Evolutionary conservation across 129 eudicot genomes (phyloP).

Genomic region (Apium graveolens): DNA sequence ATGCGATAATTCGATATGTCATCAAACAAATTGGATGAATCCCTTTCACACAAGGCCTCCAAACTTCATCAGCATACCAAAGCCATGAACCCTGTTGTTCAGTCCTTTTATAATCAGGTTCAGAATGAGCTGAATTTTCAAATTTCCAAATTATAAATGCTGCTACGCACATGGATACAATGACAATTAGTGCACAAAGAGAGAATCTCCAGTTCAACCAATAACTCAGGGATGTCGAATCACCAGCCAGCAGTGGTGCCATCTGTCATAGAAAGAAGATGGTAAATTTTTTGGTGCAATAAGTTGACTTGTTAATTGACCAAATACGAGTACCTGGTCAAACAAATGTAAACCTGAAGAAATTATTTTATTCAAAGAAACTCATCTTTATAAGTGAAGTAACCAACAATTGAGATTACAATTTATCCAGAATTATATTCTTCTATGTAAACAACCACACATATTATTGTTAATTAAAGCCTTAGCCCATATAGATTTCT

Average conservation of each 20-base stretch:
- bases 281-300: background rate
- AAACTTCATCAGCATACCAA: slow-evolving; percentile 49
- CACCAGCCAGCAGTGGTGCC: slow-evolving; percentile 28
- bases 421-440: background rate
- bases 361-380: background rate
- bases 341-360: background rate
- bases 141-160: slow-evolving; percentile 46
- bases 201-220: slow-evolving; percentile 89
- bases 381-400: background rate
- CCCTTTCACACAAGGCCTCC: slow-evolving; percentile 78
- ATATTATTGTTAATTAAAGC: no score
- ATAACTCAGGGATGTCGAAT: slow-evolving; percentile 56
- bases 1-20: slow-evolving; percentile 58
- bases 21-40: slow-evolving; percentile 55
- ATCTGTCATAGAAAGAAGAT: slow-evolving; percentile 28
- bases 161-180: slow-evolving; percentile 35
- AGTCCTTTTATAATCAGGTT: slow-evolving; percentile 32
- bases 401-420: background rate
- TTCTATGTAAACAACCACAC: background rate
- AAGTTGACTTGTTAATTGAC: background rate
- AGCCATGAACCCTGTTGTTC: slow-evolving; percentile 30
- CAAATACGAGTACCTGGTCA: background rate
- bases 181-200: slow-evolving; percentile 55
- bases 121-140: slow-evolving; percentile 34
- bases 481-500: background rate